These are phyloP conservation scores for Lachnellula subtilissima DNA, from an alignment of 2,329 filamentous ascomycete genomes.

Conservation along the genomic window DNA sequence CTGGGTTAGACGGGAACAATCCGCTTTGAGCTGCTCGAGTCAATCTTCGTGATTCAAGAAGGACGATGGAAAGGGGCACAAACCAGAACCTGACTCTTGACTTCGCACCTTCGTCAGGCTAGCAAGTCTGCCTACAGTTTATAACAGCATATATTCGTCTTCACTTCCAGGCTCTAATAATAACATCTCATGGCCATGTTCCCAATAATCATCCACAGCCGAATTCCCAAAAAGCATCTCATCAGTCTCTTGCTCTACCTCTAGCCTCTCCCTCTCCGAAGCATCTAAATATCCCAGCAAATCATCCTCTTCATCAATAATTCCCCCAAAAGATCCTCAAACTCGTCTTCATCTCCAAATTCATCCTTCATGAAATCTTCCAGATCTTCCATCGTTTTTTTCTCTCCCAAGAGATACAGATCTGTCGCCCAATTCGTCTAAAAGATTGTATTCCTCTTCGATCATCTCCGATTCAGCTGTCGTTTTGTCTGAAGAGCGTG, in stretches of 20 bases:
- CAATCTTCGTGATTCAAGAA: no score
- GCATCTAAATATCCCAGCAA: constrained; percentile 8
- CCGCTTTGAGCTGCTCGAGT: no score
- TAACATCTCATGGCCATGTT: constrained; percentile 3
- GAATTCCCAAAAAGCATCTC: constrained; percentile 20
- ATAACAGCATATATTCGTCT: constrained; percentile 1
- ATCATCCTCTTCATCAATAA: constrained; percentile 5
- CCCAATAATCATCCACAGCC: neutral
- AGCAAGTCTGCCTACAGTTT: neutral
- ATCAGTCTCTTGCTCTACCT: constrained; percentile 17
- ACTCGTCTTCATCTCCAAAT: constrained; percentile 4
- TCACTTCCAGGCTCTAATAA: neutral
- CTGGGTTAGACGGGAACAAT: no score
- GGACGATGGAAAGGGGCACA: no score
- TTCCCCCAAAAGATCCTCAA: constrained; percentile 15
- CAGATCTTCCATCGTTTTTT: neutral
- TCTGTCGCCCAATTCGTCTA: neutral
- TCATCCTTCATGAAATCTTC: constrained; percentile 1
- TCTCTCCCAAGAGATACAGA: neutral
- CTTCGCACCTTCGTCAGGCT: no score
- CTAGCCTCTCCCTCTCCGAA: constrained; percentile 13
- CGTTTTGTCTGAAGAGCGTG: neutral
- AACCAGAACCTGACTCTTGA: no score
- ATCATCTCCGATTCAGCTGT: neutral
- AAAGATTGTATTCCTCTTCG: neutral